A percentile compares a stretch with the other conserved stretches of the same genome.
These are phyloP conservation scores for Alternaria infectoria DNA, from an alignment of 2,329 filamentous ascomycete genomes.

Conservation along the genomic window DNA sequence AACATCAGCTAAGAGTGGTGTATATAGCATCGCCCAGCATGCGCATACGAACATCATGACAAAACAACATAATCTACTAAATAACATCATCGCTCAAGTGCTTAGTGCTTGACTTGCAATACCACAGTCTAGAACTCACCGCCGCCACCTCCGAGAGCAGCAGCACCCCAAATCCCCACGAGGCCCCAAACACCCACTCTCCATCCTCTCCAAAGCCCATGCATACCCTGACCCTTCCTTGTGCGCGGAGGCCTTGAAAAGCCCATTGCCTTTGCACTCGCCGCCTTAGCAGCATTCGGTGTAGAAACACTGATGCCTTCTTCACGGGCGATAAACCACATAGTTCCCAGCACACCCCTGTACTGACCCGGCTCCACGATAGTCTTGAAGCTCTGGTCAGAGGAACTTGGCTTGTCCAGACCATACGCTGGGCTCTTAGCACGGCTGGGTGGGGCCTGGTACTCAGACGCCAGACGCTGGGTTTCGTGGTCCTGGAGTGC, in stretches of 20 bases:
- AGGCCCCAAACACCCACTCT: constrained; percentile 80
- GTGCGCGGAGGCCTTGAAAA: constrained; percentile 50
- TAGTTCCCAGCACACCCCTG: constrained; percentile 85
- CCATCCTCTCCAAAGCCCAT: constrained; percentile 76
- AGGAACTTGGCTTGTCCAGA: constrained; percentile 15
- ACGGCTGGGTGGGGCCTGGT: constrained; percentile 27
- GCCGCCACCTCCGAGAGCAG: constrained; percentile 58
- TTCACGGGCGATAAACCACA: constrained; percentile 83
- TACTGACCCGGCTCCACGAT: constrained; percentile 83
- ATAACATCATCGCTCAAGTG: not conserved
- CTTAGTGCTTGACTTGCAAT: not conserved
- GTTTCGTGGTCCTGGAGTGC: constrained; percentile 55
- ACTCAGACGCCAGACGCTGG: constrained; percentile 32
- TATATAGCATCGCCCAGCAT: constrained; percentile 2
- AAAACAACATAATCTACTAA: not conserved
- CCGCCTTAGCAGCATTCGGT: constrained; percentile 25
- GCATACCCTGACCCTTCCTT: constrained; percentile 69
- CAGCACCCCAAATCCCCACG: constrained; percentile 75
- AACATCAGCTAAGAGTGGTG: constrained; percentile 5
- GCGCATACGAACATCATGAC: not conserved
- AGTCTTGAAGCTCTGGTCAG: constrained; percentile 62
- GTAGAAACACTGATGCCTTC: constrained; percentile 67
- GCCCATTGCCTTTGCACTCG: constrained; percentile 35
- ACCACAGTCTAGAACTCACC: constrained; percentile 39
- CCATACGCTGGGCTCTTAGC: constrained; percentile 27